These are phyloP conservation scores for Thermoascus crustaceus DNA, from an alignment of 2,329 filamentous ascomycete species.

Conservation along the genomic window DNA sequence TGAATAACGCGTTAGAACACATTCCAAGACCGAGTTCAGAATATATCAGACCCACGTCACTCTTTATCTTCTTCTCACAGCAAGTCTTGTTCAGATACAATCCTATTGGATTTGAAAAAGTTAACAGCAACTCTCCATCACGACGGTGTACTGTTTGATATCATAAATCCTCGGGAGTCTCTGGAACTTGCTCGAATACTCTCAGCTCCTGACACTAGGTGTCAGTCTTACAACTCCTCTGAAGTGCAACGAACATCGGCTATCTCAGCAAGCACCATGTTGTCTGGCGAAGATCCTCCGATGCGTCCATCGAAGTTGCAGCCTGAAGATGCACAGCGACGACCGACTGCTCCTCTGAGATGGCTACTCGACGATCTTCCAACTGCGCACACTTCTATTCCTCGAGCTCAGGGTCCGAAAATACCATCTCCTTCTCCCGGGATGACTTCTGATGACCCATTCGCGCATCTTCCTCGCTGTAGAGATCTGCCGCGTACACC, in stretches of 20 bases:
- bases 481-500: no score
- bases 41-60: constrained; percentile 6
- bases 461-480: no score
- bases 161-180: constrained; percentile 30
- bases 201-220: constrained; percentile 25
- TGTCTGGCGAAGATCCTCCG: not conserved
- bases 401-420: not conserved
- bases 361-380: not conserved
- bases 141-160: constrained; percentile 30
- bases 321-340: not conserved
- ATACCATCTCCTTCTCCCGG: not conserved
- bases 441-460: not conserved
- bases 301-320: not conserved
- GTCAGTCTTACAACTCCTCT: constrained; percentile 13
- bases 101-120: constrained; percentile 18
- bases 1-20: constrained; percentile 16
- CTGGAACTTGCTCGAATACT: constrained; percentile 27
- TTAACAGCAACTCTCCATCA: constrained; percentile 22
- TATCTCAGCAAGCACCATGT: constrained; percentile 7
- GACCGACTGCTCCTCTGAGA: not conserved
- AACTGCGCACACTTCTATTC: not conserved
- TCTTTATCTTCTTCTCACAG: constrained; percentile 4
- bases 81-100: constrained; percentile 19
- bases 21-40: constrained; percentile 23
- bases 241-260: constrained; percentile 18